Evolutionary conservation across 2,329 filamentous ascomycete genomes (phyloP), one percentile per base, ranked within the genome.

Genomic region (Dothistroma pini): DNA sequence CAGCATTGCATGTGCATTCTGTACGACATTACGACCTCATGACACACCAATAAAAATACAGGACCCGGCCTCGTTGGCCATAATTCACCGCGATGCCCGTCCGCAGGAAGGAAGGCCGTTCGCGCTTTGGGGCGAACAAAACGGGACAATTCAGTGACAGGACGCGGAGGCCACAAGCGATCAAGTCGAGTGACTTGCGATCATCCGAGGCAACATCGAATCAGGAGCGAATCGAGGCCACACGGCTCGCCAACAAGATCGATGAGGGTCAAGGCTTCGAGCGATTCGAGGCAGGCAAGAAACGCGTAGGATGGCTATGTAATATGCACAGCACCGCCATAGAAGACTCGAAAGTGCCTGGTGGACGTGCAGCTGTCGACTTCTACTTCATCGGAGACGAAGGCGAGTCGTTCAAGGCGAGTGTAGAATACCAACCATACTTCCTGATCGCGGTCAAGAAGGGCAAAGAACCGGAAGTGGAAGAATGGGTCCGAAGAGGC

Each of bases 371-470:
- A 0, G 95, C 91, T 9, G 86, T 99, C 59, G 95, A 99, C 78
- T 97, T 92, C 77, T 99, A 97, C 80, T 99, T 99, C 77, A 89
- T 99, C 62, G 90, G 93, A 70, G 90, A 93, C 61, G 90, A 96
- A 59, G 86, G 91, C 14, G 86, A 88, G 41, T 93, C 89, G 5
- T 99, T 99, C 83, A 99, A 99, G 75, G 93, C 95, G 11, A 97
- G 93, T 0, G 79, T 99, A 66, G 91, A 96, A 78, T 97, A 96
- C 75, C 92, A 97, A 69, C 95, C 95, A 0, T 99, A 99, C 79
- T 96, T 99, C 70, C 78, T 99, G 62, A 86, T 99, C 57, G 93
- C 93, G 0, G 90, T 93, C 56, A 95, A 92, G 76, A 90, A 88
- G 72, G 91, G 92, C 8, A 87, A 87, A 70, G 96, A 99, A 78